Conservation (phyloP, 768 basidiomycete genomes). For the Multifurca ochricompacta region DNA sequence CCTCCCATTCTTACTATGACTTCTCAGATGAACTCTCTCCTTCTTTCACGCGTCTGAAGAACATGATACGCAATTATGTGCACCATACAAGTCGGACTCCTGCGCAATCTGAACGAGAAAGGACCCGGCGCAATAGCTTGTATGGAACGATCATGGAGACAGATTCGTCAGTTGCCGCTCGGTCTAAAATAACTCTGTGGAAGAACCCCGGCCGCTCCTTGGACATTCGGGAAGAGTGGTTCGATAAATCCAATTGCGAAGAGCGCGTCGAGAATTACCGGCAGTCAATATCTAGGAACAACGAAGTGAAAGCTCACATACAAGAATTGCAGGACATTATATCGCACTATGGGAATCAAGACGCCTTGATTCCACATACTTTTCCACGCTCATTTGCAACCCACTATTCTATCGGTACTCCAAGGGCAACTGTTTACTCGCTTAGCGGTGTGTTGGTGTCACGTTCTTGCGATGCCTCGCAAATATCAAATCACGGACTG, state of each 20-base stretch:
- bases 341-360: background rate
- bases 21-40: constrained; percentile 2
- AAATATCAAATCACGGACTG: too few relatives aligned
- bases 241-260: background rate
- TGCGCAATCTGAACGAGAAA: background rate
- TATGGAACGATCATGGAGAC: background rate
- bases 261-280: background rate
- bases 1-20: background rate
- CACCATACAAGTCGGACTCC: background rate
- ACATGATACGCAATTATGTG: background rate
- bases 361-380: background rate
- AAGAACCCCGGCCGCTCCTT: background rate
- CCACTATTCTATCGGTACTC: background rate
- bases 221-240: background rate
- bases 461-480: background rate
- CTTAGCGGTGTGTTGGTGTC: background rate
- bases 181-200: background rate
- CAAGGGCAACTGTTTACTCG: background rate
- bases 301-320: background rate
- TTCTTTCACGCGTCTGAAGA: background rate
- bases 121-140: background rate
- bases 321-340: background rate
- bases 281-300: background rate
- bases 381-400: background rate
- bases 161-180: background rate